Evolutionary conservation across 345 rosid genomes (phyloP).

Genomic region (Schrenkiella parvula): DNA sequence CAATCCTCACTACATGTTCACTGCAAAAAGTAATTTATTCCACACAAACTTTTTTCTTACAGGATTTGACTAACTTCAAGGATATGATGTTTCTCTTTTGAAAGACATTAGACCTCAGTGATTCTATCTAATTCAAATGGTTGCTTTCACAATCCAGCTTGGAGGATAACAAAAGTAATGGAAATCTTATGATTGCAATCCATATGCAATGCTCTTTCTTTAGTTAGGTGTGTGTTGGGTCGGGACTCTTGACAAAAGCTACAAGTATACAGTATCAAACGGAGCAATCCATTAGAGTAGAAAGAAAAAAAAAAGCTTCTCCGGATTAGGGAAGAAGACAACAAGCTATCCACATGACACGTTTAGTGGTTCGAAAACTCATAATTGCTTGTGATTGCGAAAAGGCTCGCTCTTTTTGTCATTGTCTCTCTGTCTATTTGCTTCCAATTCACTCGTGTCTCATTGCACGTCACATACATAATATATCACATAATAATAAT

Average conservation of each 20-base stretch:
- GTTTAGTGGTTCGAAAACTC: conserved; percentile 21
- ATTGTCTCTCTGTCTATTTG: conserved; percentile 24
- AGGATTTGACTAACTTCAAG: not conserved
- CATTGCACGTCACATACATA: conserved; percentile 19
- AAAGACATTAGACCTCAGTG: not conserved
- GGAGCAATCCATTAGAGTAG: conserved; percentile 13
- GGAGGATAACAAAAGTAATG: conserved; percentile 8
- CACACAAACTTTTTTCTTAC: not conserved
- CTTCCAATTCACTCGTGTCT: conserved; percentile 18
- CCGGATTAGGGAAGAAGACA: conserved; percentile 25
- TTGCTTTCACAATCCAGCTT: conserved; percentile 2
- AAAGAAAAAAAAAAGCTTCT: conserved; percentile 4
- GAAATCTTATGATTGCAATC: conserved; percentile 11
- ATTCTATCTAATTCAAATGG: not conserved
- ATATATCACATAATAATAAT: conserved; percentile 6
- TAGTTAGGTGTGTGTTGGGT: conserved; percentile 26
- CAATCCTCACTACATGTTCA: conserved; percentile 18
- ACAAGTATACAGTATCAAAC: conserved; percentile 11
- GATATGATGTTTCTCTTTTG: not conserved
- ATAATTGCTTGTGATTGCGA: conserved; percentile 10
- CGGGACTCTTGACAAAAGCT: conserved; percentile 24
- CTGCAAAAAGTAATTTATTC: not conserved
- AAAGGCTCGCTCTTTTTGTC: conserved; percentile 19
- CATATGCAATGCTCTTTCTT: conserved; percentile 20
- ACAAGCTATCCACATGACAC: conserved; percentile 30